Evolutionary conservation across 192 early-diverging fungal species (phyloP), one percentile per base, ranked within the genome.

Genomic region (Geosiphon pyriformis): DNA sequence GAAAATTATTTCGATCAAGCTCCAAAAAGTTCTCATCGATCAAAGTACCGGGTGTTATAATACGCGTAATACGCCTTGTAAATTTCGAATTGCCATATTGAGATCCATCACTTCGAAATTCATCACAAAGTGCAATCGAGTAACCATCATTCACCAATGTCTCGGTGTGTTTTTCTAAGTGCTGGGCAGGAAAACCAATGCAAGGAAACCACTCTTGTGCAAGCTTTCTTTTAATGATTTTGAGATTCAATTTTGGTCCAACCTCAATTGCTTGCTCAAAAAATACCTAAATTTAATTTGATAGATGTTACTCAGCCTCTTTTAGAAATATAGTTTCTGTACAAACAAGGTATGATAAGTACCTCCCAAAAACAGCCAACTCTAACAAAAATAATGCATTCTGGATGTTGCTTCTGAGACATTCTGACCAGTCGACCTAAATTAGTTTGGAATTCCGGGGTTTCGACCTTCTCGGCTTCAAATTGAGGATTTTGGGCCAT

Each of bases 1-100:
- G 78, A 72, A 88, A 96, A 64, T 86, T 91, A 75, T 92, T 88
- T 34, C 89, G 74, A 8, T 74, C 69, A 2, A 83, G 78, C 49
- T 81, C 74, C 23, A 86, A 62, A 78, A 87, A 87, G 61, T 83
- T 79, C 53, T 89, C 86, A 63, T 92, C 90, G 27, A 98, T 84
- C 30, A 93, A 63, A 0, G 94, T 94, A 0, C 94, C 95, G 0
- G 92, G 88, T 0, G 93, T 94, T 50, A 94, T 83, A 51, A 95
- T 88, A 1, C 94, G 72, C 3, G 85, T 85, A 11, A 98, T 85
- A 17, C 74, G 77, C 37, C 95, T 74, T 0, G 82, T 76, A 53
- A 92, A 85, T 29, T 76, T 70, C 7, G 78, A 56, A 31, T 72
- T 71, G 0, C 72, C 69, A 55, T 82, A 79, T 29, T 80, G 71